Evolutionary conservation across 768 basidiomycete genomes (phyloP).

Genomic region (Neoboletus magnificus): DNA sequence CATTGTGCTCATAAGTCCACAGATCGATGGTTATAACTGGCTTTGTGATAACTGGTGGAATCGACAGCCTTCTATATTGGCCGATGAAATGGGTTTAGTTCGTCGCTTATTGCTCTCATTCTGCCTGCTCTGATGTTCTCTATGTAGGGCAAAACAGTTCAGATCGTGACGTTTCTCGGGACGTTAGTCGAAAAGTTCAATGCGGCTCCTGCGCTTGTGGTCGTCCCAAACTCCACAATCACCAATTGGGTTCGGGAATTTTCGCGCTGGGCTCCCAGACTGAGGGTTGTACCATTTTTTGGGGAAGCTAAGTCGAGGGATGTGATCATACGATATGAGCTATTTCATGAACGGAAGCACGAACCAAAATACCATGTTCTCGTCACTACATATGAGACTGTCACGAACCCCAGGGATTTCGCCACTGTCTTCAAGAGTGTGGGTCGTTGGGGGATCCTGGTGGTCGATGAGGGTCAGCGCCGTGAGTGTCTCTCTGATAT

Average conservation of each 20-base stretch:
- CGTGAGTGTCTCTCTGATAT: slow-evolving; percentile 46
- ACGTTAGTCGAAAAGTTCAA: slow-evolving; percentile 52
- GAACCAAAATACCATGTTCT: slow-evolving; percentile 82
- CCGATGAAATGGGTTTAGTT: slow-evolving; percentile 97
- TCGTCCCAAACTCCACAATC: slow-evolving; percentile 96
- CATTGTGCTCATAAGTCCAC: slow-evolving; percentile 7
- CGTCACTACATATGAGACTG: slow-evolving; percentile 88
- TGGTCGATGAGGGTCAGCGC: slow-evolving; percentile 92
- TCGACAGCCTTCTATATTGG: slow-evolving; percentile 80
- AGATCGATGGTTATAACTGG: slow-evolving; percentile 85
- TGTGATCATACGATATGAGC: slow-evolving; percentile 77
- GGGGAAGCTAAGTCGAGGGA: slow-evolving; percentile 80
- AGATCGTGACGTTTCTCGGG: slow-evolving; percentile 82
- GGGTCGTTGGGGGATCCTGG: slow-evolving; percentile 90
- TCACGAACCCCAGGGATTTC: slow-evolving; percentile 69
- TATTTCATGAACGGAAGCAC: slow-evolving; percentile 57
- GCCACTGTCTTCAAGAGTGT: slow-evolving; percentile 70
- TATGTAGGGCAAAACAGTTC: slow-evolving; percentile 83
- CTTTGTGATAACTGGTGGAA: slow-evolving; percentile 87
- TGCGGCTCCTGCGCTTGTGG: slow-evolving; percentile 78
- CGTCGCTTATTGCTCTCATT: slow-evolving; percentile 12
- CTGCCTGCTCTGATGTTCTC: slow-evolving; percentile 4
- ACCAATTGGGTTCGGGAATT: slow-evolving; percentile 96
- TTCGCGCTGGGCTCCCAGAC: slow-evolving; percentile 63
- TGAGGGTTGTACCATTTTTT: slow-evolving; percentile 80